A percentile compares a stretch with the other conserved stretches of the same genome.
These are phyloP conservation scores for Aurantiochytrium sp. DNA, from an alignment of 108 stramenopile genomes.

Conservation along the genomic window DNA sequence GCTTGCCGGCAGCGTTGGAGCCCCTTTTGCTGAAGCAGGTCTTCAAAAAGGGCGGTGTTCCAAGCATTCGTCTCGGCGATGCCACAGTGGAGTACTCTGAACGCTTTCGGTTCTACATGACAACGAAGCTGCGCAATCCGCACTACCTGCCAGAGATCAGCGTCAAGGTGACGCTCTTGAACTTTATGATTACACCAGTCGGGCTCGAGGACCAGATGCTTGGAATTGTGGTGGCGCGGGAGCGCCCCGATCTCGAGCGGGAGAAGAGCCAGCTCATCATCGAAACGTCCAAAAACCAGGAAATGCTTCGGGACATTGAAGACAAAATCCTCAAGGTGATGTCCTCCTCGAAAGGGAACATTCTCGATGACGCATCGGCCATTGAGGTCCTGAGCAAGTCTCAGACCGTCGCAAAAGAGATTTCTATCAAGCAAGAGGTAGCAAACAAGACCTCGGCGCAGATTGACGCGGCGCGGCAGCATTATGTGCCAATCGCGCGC, in stretches of 20 bases:
- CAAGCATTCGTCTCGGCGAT: constrained; percentile 45
- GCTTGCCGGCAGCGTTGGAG: constrained; percentile 47
- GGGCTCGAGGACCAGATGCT: constrained; percentile 63
- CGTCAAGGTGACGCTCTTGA: constrained; percentile 51
- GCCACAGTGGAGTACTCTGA: constrained; percentile 50
- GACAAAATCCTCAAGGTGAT: constrained; percentile 52
- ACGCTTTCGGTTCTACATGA: constrained; percentile 49
- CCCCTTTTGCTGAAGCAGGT: constrained; percentile 47
- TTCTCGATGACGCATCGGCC: constrained; percentile 54
- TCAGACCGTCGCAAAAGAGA: constrained; percentile 46
- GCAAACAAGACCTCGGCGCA: constrained; percentile 36
- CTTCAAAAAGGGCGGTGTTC: constrained; percentile 35
- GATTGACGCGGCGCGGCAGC: constrained; percentile 37
- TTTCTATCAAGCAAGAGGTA: constrained; percentile 46
- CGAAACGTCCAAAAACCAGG: constrained; percentile 54
- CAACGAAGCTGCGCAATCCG: constrained; percentile 53
- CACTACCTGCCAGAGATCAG: constrained; percentile 55
- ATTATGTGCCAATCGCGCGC: constrained; percentile 48
- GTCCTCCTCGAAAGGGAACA: constrained; percentile 49
- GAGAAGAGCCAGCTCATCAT: constrained; percentile 42
- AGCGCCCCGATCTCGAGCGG: constrained; percentile 42
- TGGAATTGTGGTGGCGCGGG: constrained; percentile 43
- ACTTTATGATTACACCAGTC: constrained; percentile 56
- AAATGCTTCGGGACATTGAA: constrained; percentile 50
- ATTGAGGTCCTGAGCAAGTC: constrained; percentile 51